Evolutionary conservation across 108 stramenopile genomes (phyloP).

Genomic region (Stephanodiscus minutulus): DNA sequence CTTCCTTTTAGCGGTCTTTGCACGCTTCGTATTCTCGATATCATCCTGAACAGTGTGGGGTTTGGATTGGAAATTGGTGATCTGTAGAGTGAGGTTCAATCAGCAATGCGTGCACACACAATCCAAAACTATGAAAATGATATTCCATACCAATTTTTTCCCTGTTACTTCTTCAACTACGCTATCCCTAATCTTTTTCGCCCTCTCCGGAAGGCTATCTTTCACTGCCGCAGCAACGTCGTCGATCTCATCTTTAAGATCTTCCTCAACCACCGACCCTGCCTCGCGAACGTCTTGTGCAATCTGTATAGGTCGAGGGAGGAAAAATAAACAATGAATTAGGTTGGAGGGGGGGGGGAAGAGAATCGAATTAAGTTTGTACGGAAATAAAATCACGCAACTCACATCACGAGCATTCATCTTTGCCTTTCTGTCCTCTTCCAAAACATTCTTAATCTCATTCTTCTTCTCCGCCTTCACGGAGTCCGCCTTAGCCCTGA

Average conservation of each 20-base stretch:
- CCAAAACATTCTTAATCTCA: slow-evolving; percentile 43
- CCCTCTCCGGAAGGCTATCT: slow-evolving; percentile 35
- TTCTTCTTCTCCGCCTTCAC: slow-evolving; percentile 38
- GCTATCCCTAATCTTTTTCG: slow-evolving; percentile 44
- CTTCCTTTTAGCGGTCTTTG: slow-evolving; percentile 20
- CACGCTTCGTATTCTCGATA: slow-evolving; percentile 12
- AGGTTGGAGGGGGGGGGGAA: background rate
- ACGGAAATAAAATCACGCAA: background rate
- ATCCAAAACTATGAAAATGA: background rate
- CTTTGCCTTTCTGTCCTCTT: slow-evolving; percentile 34
- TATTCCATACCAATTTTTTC: slow-evolving; percentile 37
- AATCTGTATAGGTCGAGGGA: slow-evolving; percentile 22
- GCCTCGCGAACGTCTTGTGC: slow-evolving; percentile 41
- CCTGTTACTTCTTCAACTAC: slow-evolving; percentile 48
- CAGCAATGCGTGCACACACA: no score
- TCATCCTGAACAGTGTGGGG: slow-evolving; percentile 18
- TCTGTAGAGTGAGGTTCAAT: no score
- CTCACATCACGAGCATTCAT: slow-evolving; percentile 34
- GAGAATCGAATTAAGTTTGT: background rate
- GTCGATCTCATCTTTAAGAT: slow-evolving; percentile 53
- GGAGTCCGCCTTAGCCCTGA: slow-evolving; percentile 34
- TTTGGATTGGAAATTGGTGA: background rate
- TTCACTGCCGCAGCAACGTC: slow-evolving; percentile 37
- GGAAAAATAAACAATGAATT: slow-evolving; percentile 1
- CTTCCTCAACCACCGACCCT: slow-evolving; percentile 25